Conservation (phyloP, 345 rosid genomes). For the Gossypium ekmanianum region DNA sequence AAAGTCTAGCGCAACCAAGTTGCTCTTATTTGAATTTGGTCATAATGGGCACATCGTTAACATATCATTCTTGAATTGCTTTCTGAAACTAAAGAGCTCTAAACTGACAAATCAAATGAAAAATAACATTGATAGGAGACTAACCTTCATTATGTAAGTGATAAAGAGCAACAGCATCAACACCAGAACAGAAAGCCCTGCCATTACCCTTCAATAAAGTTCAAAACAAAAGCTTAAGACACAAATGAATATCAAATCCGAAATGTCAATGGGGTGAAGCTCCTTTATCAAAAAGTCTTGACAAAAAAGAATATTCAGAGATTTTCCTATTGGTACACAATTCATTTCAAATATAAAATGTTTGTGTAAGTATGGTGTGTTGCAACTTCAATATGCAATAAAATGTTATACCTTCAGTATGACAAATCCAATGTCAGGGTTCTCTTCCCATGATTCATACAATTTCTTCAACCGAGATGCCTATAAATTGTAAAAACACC, state of each 20-base stretch:
- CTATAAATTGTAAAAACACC: slow-evolving; percentile 26
- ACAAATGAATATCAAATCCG: slow-evolving; percentile 4
- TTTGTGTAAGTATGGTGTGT: neutral
- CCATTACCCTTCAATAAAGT: slow-evolving; percentile 68
- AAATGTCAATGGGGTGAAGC: slow-evolving; percentile 8
- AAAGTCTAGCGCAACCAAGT: neutral
- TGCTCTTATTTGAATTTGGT: neutral
- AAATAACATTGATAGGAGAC: neutral
- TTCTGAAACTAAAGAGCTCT: neutral
- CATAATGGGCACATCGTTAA: slow-evolving; percentile 7
- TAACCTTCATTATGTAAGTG: slow-evolving; percentile 60
- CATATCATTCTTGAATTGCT: neutral
- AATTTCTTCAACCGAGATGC: slow-evolving; percentile 66
- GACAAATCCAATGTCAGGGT: slow-evolving; percentile 76
- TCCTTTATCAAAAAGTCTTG: neutral
- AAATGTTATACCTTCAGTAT: slow-evolving; percentile 62
- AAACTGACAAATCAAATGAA: neutral
- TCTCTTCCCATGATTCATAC: slow-evolving; percentile 95
- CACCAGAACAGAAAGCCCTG: slow-evolving; percentile 82
- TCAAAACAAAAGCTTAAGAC: slow-evolving; percentile 37
- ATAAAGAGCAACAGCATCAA: slow-evolving; percentile 62
- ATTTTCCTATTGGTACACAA: neutral
- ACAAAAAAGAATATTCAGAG: neutral
- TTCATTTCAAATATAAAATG: neutral
- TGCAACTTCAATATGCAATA: neutral